A percentile compares a stretch with the other conserved stretches of the same genome.
These are phyloP conservation scores for Macrocybe gigantea DNA, from an alignment of 768 basidiomycete genomes.

Conservation along the genomic window DNA sequence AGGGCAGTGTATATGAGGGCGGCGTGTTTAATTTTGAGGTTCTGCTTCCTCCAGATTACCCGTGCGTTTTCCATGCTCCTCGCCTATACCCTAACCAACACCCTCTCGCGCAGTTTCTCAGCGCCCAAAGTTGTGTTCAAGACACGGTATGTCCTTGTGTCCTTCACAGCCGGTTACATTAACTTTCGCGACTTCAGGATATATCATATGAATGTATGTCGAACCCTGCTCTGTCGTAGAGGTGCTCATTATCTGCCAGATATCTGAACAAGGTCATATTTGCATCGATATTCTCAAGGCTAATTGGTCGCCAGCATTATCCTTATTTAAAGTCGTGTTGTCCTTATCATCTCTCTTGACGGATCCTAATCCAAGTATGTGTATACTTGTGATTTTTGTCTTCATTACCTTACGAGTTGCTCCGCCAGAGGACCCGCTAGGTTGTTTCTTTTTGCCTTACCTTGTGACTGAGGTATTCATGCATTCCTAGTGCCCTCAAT, in stretches of 20 bases:
- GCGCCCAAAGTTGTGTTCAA: conserved; percentile 73
- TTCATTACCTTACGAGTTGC: conserved; percentile 2
- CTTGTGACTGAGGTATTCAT: neutral
- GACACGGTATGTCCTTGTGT: conserved; percentile 45
- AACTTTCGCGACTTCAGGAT: conserved; percentile 38
- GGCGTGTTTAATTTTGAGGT: conserved; percentile 71
- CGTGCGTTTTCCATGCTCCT: conserved; percentile 41
- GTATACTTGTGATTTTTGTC: neutral
- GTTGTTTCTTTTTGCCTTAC: conserved; percentile 27
- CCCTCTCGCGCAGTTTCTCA: conserved; percentile 49
- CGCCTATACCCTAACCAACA: conserved; percentile 3
- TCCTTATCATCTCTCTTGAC: conserved; percentile 90
- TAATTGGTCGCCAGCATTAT: conserved; percentile 92
- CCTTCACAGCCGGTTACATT: neutral
- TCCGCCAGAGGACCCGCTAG: conserved; percentile 61
- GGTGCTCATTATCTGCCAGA: conserved; percentile 26
- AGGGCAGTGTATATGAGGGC: conserved; percentile 78
- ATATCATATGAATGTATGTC: conserved; percentile 77
- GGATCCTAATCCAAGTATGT: conserved; percentile 89
- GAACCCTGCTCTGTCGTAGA: neutral
- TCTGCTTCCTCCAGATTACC: conserved; percentile 66
- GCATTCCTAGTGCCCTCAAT: conserved; percentile 55
- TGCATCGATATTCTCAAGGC: conserved; percentile 91
- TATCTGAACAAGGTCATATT: conserved; percentile 70
- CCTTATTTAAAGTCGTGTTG: conserved; percentile 91